Evolutionary conservation across 176 grass and related monocot species (phyloP).

Genomic region (Carex scoparia): DNA sequence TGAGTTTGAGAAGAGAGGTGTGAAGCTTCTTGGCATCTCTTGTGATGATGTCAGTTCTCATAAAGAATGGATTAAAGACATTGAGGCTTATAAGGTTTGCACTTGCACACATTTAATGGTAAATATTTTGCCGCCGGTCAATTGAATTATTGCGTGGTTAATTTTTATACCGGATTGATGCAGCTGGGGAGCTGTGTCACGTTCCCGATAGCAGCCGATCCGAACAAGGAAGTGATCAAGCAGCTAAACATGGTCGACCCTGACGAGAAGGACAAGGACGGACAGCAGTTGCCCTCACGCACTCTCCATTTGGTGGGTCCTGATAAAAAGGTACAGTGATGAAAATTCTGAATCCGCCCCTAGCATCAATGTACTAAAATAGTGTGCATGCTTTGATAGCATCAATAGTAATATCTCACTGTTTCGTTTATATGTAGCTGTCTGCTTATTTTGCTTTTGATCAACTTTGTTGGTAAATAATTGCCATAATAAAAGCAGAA

Average conservation of each 20-base stretch:
- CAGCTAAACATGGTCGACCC: slow-evolving; percentile 91
- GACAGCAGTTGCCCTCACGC: slow-evolving; percentile 48
- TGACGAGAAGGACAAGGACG: slow-evolving; percentile 54
- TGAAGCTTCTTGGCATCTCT: slow-evolving; percentile 80
- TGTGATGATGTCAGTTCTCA: slow-evolving; percentile 73
- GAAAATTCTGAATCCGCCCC: too few species aligned
- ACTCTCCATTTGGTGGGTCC: slow-evolving; percentile 66
- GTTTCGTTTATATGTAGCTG: background rate
- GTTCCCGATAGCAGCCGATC: slow-evolving; percentile 72
- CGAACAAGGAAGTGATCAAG: slow-evolving; percentile 38
- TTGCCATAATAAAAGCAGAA: too few species aligned
- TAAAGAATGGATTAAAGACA: slow-evolving; percentile 88
- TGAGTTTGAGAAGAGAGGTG: slow-evolving; percentile 77
- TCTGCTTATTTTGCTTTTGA: too few species aligned
- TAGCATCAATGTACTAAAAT: too few species aligned
- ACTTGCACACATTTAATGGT: background rate
- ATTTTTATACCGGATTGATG: background rate
- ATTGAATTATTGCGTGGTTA: too few species aligned
- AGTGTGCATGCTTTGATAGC: too few species aligned
- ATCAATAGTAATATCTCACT: too few species aligned
- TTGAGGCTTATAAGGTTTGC: slow-evolving; percentile 67
- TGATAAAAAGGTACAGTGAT: slow-evolving; percentile 37
- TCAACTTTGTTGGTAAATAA: too few species aligned
- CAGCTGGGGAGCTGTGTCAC: slow-evolving; percentile 39
- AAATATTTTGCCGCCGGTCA: background rate